Base-by-base conservation (phyloP, 257 asterid genomes). In the Fraxinus pennsylvanica region DNA sequence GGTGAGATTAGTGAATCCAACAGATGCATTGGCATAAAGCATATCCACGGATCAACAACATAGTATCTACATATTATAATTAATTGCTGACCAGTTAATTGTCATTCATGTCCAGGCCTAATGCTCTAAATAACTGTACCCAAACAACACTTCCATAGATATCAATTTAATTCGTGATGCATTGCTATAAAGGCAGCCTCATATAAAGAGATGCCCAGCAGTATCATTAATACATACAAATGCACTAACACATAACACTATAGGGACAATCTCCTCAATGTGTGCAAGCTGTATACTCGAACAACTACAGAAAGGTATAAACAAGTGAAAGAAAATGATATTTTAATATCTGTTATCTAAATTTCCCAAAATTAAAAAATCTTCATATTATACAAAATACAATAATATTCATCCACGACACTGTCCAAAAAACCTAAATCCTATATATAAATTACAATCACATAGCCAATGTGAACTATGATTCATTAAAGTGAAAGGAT, bases 381-480 rank as follows among this genome's bases (percentile, higher is more conserved):
- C 5, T 52, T 74, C 4, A 43, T 39, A 69, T 14, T 30, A 36
- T 47, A 47, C 36, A 41, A 72, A 12, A 66, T 72, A 15, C 21
- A 15, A 14, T 47, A 1, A 47, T 50, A 65, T 50, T 57, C n/a
- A 61, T 67, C 33, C 17, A 52, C 32, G 27, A 25, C 74, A 72
- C 70, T 32, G 54, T 45, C 27, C 67, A 73, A 41, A 39, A 41
- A 61, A 17, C 75, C 21, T 2, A 79, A 73, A 50, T 15, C 61
- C n/a, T 17, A 0, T 1, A 50, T 9, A 61, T 25, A 38, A 38
- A 61, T 25, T 61, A 25, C 13, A 41, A 41, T 41, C 10, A 6
- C 5, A 59, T 8, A 25, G 12, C 19, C 69, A 57, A 57, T 63
- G 33, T 25, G 69, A 63, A 63, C 69, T 63, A 10, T 63, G 35